phyloP scores from a whole-genome alignment of 2,329 filamentous ascomycete genomes.

The Nemania sp. region DNA sequence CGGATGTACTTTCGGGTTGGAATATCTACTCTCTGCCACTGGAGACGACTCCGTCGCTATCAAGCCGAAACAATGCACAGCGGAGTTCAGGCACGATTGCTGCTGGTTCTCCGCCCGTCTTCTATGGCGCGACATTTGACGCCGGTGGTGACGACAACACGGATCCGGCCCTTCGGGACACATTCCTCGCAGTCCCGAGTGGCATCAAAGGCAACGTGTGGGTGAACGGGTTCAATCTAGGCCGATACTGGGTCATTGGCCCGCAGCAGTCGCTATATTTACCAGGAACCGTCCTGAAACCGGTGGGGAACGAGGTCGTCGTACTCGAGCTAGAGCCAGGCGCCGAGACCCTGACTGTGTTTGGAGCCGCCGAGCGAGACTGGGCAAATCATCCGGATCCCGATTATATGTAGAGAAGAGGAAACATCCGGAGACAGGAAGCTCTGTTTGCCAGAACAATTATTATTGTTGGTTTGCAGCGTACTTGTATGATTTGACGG shows the following conservation, averaged over 20 bases:
- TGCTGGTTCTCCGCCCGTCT: constrained; percentile 32
- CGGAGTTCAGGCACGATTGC: background rate
- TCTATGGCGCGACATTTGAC: constrained; percentile 40
- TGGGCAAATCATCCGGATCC: constrained; percentile 40
- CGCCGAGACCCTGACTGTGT: constrained; percentile 27
- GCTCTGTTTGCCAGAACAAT: too few species aligned
- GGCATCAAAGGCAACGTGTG: constrained; percentile 51
- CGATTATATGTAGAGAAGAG: too few species aligned
- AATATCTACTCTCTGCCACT: constrained; percentile 45
- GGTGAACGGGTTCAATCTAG: constrained; percentile 51
- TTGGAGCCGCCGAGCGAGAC: constrained; percentile 31
- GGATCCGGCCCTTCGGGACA: constrained; percentile 32
- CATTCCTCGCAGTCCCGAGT: constrained; percentile 45
- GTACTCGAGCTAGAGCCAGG: constrained; percentile 49
- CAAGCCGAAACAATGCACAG: constrained; percentile 2
- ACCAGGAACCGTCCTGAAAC: constrained; percentile 45
- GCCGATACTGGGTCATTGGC: constrained; percentile 51
- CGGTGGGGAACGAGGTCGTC: constrained; percentile 45
- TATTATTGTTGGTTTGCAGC: too few species aligned
- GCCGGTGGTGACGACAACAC: constrained; percentile 35
- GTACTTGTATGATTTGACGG: too few species aligned
- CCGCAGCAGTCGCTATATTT: constrained; percentile 53
- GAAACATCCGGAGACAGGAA: too few species aligned
- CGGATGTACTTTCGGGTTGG: constrained; percentile 42
- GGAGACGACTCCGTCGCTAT: constrained; percentile 30